phyloP scores from a whole-genome alignment of 345 rosid species.

The Erucastrum elatum region DNA sequence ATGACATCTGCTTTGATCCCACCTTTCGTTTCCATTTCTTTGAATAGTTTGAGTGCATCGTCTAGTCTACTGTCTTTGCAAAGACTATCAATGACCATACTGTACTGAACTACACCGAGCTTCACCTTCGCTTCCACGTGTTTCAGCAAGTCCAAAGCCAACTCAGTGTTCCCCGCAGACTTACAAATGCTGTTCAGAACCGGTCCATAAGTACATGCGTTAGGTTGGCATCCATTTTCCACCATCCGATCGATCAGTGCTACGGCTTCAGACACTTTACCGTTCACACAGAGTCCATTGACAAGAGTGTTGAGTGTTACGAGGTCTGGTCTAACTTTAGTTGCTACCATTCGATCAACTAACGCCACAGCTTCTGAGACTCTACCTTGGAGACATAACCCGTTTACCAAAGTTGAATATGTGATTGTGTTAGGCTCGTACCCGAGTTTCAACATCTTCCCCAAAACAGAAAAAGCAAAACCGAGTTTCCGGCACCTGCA shows the following conservation, averaged over 20 bases:
- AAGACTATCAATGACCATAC: slow-evolving; percentile 9
- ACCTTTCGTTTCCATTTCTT: slow-evolving; percentile 17
- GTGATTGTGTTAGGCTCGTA: not conserved
- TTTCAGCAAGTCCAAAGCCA: not conserved
- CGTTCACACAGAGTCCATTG: not conserved
- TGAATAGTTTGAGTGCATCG: not conserved
- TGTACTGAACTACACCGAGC: slow-evolving; percentile 6
- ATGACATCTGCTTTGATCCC: slow-evolving; percentile 18
- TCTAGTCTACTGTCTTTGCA: not conserved
- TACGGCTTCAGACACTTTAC: not conserved
- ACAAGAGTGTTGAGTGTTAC: not conserved
- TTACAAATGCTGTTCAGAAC: not conserved
- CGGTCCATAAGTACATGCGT: not conserved
- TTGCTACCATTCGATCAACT: not conserved
- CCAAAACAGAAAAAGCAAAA: not conserved
- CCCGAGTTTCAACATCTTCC: not conserved
- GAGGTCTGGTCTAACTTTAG: not conserved
- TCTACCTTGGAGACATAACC: slow-evolving; percentile 6
- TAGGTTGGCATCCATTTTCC: not conserved
- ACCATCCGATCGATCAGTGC: slow-evolving; percentile 10
- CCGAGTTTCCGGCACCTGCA: not conserved
- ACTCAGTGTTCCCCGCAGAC: not conserved
- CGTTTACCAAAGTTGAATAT: not conserved
- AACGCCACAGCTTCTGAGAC: not conserved
- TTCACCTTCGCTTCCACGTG: slow-evolving; percentile 19